These are phyloP conservation scores for Clitopilus passeckerianus DNA, from an alignment of 768 basidiomycete species.

Conservation along the genomic window DNA sequence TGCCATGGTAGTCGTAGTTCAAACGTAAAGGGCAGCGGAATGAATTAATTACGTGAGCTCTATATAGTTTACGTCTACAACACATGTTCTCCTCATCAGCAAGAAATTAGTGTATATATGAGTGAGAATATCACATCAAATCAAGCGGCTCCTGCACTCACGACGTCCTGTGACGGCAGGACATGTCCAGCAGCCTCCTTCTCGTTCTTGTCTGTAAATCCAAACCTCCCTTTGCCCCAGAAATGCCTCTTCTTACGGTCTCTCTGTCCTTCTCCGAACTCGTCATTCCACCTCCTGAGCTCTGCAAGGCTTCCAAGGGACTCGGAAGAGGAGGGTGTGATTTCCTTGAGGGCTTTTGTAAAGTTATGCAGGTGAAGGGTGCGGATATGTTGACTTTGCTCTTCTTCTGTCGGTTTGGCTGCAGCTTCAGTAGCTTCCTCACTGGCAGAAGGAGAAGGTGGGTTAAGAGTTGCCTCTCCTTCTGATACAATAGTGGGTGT, in stretches of 20 bases:
- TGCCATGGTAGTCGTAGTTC: slow-evolving; percentile 27
- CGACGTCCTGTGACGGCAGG: background rate
- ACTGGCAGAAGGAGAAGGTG: background rate
- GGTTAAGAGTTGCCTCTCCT: background rate
- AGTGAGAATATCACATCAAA: background rate
- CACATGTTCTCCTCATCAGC: background rate
- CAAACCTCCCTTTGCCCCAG: slow-evolving; percentile 88
- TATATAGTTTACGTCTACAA: background rate
- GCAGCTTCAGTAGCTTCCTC: background rate
- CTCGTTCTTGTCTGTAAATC: slow-evolving; percentile 56
- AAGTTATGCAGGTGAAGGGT: slow-evolving; percentile 62
- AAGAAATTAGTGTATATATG: background rate
- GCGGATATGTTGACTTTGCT: slow-evolving; percentile 10
- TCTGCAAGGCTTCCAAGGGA: slow-evolving; percentile 69
- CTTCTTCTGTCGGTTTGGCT: background rate
- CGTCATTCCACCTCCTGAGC: slow-evolving; percentile 86
- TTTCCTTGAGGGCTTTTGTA: slow-evolving; percentile 79
- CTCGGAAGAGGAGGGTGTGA: slow-evolving; percentile 87
- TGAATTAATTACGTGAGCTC: background rate
- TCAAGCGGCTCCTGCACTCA: too few species aligned
- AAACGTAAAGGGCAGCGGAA: background rate
- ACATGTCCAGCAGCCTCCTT: slow-evolving; percentile 11
- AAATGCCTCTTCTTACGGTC: slow-evolving; percentile 64
- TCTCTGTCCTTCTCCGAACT: slow-evolving; percentile 83
- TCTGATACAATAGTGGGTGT: background rate